Conservation (phyloP, 371 early-diverging fungal genomes). For the Blastocladiella emersonii region DNA sequence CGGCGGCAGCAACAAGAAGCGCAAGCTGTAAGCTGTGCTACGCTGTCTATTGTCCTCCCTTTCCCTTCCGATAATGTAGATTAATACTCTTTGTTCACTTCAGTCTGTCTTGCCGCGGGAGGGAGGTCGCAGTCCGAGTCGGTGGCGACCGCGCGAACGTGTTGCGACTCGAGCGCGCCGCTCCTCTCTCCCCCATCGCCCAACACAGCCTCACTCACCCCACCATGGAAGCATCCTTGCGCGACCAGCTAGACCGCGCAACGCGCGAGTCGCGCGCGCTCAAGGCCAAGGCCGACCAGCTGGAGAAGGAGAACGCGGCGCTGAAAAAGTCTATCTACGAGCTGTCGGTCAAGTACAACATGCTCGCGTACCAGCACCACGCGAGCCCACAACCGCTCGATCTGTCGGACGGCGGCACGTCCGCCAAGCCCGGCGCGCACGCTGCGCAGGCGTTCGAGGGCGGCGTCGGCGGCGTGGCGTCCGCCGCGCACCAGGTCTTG, state of each 20-base stretch:
- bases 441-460: background rate
- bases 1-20: background rate
- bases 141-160: no score
- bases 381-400: conserved; percentile 19
- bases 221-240: background rate
- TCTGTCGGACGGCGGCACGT: no score
- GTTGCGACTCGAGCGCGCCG: no score
- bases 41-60: no score
- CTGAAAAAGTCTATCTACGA: conserved; percentile 75
- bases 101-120: no score
- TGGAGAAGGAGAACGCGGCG: conserved; percentile 69
- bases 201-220: no score
- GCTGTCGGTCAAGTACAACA: conserved; percentile 53
- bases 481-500: background rate
- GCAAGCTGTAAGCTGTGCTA: no score
- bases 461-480: background rate
- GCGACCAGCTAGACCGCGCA: conserved; percentile 31
- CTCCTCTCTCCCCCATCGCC: no score
- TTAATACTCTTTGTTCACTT: no score
- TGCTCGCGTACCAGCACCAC: conserved; percentile 25
- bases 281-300: conserved; percentile 56
- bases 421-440: no score
- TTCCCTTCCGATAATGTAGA: no score
- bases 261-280: conserved; percentile 56
- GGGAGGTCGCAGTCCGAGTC: no score